A percentile compares a stretch with the other conserved stretches of the same genome.
phyloP scores from a whole-genome alignment of 495 filamentous ascomycete genomes.

The Aspergillus ostianus region DNA sequence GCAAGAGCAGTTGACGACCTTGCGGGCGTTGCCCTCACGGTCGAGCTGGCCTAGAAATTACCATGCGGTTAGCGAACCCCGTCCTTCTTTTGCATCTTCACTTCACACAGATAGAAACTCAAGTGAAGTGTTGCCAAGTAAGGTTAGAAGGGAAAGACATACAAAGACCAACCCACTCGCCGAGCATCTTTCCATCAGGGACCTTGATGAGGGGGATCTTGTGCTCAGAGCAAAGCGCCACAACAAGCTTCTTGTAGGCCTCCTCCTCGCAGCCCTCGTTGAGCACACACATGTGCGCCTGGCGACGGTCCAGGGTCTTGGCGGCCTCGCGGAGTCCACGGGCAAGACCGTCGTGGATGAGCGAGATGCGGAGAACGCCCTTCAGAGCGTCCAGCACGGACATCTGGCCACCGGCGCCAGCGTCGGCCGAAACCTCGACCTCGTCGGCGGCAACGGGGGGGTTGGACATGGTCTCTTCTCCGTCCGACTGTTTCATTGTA shows the following conservation, averaged over 20 bases:
- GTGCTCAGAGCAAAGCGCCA: slow-evolving; percentile 96
- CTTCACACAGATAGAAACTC: too few relatives aligned
- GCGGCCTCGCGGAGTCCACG: slow-evolving; percentile 95
- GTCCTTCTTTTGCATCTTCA: too few relatives aligned
- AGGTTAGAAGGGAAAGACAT: slow-evolving; percentile 53
- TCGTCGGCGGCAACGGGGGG: slow-evolving; percentile 72
- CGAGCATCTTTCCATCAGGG: slow-evolving; percentile 97
- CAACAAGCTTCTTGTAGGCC: slow-evolving; percentile 99
- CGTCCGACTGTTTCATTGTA: slow-evolving; percentile 60
- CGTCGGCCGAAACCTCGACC: slow-evolving; percentile 88
- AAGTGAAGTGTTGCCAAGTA: too few relatives aligned
- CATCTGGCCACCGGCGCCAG: slow-evolving; percentile 85
- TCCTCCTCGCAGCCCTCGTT: slow-evolving; percentile 99
- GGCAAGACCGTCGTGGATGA: slow-evolving; percentile 99
- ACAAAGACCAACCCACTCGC: slow-evolving; percentile 99
- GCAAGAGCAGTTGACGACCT: slow-evolving; percentile 99
- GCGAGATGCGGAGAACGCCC: slow-evolving; percentile 91
- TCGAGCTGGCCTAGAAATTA: slow-evolving; percentile 78
- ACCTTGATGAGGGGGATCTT: slow-evolving; percentile 99
- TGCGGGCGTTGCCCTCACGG: slow-evolving; percentile 97
- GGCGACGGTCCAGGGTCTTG: slow-evolving; percentile 95
- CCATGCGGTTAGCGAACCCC: too few relatives aligned
- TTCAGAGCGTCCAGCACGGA: slow-evolving; percentile 96
- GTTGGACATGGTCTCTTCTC: slow-evolving; percentile 81
- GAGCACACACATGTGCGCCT: slow-evolving; percentile 99